Base-by-base conservation (phyloP, 2,329 filamentous ascomycete genomes). In the Metarhizium humberi region DNA sequence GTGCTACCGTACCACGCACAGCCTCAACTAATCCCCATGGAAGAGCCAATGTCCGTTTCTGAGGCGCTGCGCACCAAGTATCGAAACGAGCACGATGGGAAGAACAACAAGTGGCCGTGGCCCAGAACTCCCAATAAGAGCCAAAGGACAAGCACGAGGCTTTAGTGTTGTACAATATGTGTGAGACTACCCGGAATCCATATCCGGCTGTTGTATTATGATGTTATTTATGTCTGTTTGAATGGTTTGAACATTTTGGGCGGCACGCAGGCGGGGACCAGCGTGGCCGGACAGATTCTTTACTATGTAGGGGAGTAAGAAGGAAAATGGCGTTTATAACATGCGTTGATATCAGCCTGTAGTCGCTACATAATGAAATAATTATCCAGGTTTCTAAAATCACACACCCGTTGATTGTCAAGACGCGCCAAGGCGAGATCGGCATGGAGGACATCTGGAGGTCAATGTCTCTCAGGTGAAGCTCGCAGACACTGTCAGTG, bases 1-100 rank as follows among this genome's bases (percentile, higher is more conserved):
- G 64, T 70, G 18, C 61, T 72, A n/a, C 71, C 71, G n/a, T 74
- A 74, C 56, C 60, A 62, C 29, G 64, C 69, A 3, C 60, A 70
- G 11, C 63, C 70, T 4, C 58, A 69, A 36, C 61, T 70, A 20
- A 59, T 69, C 34, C 67, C 67, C 1, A 67, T 71, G 62, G 66
- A 68, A 3, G 69, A 70, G 57, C 67, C 69, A 3, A 64, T 71
- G 46, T 69, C 65, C 0, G 66, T 74, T 6, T 62, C 68, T 2
- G 71, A 73, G 48, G 66, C 70, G 2, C 58, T 73, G 55, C 56
- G 53, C 18, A 45, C 56, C 42, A 63, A 58, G 18, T 57, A 61
- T 38, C 58, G 59, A 18, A 52, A 58, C 29, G 57, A 53, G 1
- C 62, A 64, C 18, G 58, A 64, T 13, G 54, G 50, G 4, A 66